These are phyloP conservation scores for Globisporangium camurandrum DNA, from an alignment of 352 stramenopile species.

Conservation along the genomic window DNA sequence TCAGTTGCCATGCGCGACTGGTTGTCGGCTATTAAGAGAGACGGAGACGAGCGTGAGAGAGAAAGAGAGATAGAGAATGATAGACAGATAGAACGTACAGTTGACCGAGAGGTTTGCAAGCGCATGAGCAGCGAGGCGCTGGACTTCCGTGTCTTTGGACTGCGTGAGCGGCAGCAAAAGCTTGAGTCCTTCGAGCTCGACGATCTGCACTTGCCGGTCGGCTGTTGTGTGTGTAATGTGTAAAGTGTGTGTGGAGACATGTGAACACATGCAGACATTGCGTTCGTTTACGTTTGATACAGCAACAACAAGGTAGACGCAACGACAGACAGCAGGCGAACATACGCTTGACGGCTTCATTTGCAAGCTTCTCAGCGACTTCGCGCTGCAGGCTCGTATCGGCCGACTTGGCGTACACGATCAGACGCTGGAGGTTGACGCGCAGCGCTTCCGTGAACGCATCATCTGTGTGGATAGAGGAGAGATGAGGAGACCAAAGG, in stretches of 20 bases:
- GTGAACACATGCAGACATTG: no score
- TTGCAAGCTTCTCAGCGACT: conserved; percentile 92
- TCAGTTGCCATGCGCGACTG: conserved; percentile 91
- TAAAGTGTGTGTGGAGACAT: no score
- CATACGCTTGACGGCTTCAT: conserved; percentile 91
- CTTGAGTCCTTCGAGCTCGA: conserved; percentile 89
- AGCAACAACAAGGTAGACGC: neutral
- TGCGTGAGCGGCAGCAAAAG: conserved; percentile 90
- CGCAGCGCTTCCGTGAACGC: conserved; percentile 83
- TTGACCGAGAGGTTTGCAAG: conserved; percentile 93
- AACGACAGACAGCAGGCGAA: neutral
- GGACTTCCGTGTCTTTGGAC: conserved; percentile 89
- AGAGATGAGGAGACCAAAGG: no score
- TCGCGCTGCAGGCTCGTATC: conserved; percentile 86
- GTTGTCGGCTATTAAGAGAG: conserved; percentile 90
- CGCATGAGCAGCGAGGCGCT: conserved; percentile 89
- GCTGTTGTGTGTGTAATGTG: no score
- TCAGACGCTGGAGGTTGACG: conserved; percentile 88
- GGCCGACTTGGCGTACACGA: conserved; percentile 89
- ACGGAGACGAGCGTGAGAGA: no score
- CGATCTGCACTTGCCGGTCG: conserved; percentile 91
- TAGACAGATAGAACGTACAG: conserved; percentile 60
- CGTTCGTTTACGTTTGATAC: no score
- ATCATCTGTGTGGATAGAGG: conserved; percentile 47
- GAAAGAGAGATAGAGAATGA: no score